These are phyloP conservation scores for Rhododendron ferrugineum DNA, from an alignment of 148 eudicot species.

Conservation along the genomic window DNA sequence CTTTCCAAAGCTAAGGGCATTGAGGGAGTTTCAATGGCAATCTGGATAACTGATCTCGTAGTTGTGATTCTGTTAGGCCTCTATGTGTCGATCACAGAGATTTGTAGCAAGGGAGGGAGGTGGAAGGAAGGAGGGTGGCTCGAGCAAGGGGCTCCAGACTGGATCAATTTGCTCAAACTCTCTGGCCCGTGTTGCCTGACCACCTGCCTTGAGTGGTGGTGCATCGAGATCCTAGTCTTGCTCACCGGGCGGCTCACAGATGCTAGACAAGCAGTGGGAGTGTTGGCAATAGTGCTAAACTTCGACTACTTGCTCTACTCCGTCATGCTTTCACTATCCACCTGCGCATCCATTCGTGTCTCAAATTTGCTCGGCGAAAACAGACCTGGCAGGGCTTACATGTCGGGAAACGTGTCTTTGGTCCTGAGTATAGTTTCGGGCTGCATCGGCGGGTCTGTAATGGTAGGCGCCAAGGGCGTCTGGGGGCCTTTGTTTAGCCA, in stretches of 20 bases:
- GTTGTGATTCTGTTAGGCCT: slow-evolving; percentile 28
- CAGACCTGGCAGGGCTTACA: slow-evolving; percentile 33
- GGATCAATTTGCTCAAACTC: slow-evolving; percentile 47
- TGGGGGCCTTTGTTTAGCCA: slow-evolving; percentile 70
- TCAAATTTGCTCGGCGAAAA: slow-evolving; percentile 77
- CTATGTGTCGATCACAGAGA: slow-evolving; percentile 39
- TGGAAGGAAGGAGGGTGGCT: slow-evolving; percentile 84
- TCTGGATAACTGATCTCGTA: slow-evolving; percentile 60
- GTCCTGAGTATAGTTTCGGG: slow-evolving; percentile 33
- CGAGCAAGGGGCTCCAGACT: slow-evolving; percentile 51
- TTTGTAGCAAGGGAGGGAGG: slow-evolving; percentile 32
- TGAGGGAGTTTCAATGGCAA: slow-evolving; percentile 66
- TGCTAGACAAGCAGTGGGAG: slow-evolving; percentile 56
- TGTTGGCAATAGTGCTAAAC: slow-evolving; percentile 69
- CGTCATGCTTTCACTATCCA: slow-evolving; percentile 64
- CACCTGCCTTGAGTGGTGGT: slow-evolving; percentile 95
- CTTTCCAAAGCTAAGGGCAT: slow-evolving; percentile 52
- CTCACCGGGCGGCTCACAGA: slow-evolving; percentile 53
- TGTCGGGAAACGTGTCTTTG: slow-evolving; percentile 48
- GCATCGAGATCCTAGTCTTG: slow-evolving; percentile 67
- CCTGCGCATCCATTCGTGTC: slow-evolving; percentile 68
- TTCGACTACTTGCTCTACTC: slow-evolving; percentile 77
- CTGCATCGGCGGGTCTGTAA: slow-evolving; percentile 38
- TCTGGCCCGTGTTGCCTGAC: slow-evolving; percentile 73
- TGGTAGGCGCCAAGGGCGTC: slow-evolving; percentile 44